Percentiles rank a stretch among this genome's conserved stretches.
Evolutionary conservation across 345 rosid species (phyloP).

Genomic region (Crucihimalaya himalaica): DNA sequence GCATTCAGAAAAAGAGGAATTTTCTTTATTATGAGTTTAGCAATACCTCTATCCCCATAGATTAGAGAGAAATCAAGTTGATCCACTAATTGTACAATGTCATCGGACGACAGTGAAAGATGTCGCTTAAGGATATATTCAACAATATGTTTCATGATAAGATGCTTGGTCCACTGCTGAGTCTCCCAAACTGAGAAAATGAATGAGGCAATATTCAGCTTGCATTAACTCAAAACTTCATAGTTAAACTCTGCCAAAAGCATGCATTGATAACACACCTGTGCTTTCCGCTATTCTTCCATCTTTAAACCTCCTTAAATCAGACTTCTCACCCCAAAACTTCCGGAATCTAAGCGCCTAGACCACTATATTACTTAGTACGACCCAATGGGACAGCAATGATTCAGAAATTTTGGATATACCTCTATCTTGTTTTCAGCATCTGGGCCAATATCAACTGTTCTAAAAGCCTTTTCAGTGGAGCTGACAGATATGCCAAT

Average conservation of each 20-base stretch:
- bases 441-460: constrained; percentile 85
- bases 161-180: constrained; percentile 73
- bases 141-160: constrained; percentile 69
- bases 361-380: constrained; percentile 22
- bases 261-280: constrained; percentile 48
- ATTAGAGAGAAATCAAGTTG: constrained; percentile 87
- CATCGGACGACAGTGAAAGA: constrained; percentile 57
- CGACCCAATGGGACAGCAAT: constrained; percentile 9
- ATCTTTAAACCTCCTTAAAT: constrained; percentile 90
- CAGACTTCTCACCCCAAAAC: constrained; percentile 94
- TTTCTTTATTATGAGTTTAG: not conserved
- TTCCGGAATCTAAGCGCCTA: constrained; percentile 72
- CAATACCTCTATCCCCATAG: constrained; percentile 68
- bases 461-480: constrained; percentile 66
- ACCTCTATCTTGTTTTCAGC: constrained; percentile 95
- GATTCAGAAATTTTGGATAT: constrained; percentile 5
- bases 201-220: constrained; percentile 26
- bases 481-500: constrained; percentile 79
- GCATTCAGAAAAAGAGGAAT: not conserved
- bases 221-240: constrained; percentile 25
- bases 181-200: constrained; percentile 71
- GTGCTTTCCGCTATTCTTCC: constrained; percentile 95
- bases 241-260: constrained; percentile 14
- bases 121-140: constrained; percentile 66
- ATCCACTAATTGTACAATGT: constrained; percentile 68